Percentiles rank a stretch among this genome's conserved stretches.
Evolutionary conservation across 192 early-diverging fungal species (phyloP).

Genomic region (Funneliformis geosporum): DNA sequence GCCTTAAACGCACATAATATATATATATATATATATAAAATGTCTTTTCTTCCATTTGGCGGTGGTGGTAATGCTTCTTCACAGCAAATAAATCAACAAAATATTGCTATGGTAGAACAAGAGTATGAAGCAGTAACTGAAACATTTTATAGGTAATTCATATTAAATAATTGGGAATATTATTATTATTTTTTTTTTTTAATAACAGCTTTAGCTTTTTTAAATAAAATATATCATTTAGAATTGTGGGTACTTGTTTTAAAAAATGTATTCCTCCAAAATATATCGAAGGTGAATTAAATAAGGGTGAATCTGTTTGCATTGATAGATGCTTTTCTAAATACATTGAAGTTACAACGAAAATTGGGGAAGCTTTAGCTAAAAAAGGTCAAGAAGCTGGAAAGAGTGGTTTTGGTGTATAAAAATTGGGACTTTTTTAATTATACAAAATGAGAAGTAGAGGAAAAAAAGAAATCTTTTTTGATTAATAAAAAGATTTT

Average conservation of each 20-base stretch:
- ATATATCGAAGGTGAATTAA: slow-evolving; percentile 79
- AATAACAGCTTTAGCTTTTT: not conserved
- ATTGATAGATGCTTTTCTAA: slow-evolving; percentile 88
- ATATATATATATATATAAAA: not conserved
- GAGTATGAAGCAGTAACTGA: slow-evolving; percentile 84
- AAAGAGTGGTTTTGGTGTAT: slow-evolving; percentile 24
- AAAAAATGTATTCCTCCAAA: slow-evolving; percentile 81
- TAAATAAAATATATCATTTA: slow-evolving; percentile 23
- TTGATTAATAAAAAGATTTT: not conserved
- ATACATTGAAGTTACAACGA: slow-evolving; percentile 77
- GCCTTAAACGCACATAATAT: no score
- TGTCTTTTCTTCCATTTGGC: slow-evolving; percentile 7
- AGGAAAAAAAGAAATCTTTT: not conserved
- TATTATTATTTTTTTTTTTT: no score
- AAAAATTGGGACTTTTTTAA: not conserved
- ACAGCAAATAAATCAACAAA: slow-evolving; percentile 61
- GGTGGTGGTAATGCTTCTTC: slow-evolving; percentile 8
- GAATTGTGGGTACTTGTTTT: slow-evolving; percentile 78
- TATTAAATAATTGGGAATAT: no score
- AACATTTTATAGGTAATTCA: slow-evolving; percentile 67
- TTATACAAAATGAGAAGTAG: not conserved
- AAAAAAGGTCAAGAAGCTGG: slow-evolving; percentile 10
- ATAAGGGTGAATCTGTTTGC: slow-evolving; percentile 91
- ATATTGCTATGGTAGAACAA: slow-evolving; percentile 75
- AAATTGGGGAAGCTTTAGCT: slow-evolving; percentile 23